phyloP scores from a whole-genome alignment of 352 stramenopile species.

The Phytopythium kandeliae region DNA sequence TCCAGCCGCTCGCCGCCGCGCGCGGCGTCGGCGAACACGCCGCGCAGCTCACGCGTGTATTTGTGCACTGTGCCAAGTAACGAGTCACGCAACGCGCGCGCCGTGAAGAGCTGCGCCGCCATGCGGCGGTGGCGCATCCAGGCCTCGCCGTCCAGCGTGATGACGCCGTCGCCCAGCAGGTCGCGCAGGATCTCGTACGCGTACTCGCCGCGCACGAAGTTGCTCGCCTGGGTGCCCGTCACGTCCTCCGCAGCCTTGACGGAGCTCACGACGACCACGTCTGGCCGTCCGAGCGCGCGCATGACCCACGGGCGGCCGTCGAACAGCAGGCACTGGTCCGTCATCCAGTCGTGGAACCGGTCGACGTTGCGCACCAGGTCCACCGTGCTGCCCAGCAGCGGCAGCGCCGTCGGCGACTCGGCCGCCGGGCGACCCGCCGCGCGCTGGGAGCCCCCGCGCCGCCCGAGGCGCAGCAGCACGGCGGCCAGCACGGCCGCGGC shows the following conservation, averaged over 20 bases:
- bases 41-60: conserved; percentile 18
- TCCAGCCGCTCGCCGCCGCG: conserved; percentile 2
- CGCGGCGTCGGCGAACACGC: conserved; percentile 21
- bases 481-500: neutral
- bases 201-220: conserved; percentile 49
- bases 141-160: conserved; percentile 37
- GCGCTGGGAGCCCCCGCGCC: no score
- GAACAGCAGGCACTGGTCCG: conserved; percentile 4
- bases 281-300: conserved; percentile 7
- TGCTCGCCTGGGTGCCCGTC: conserved; percentile 41
- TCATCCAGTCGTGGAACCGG: conserved; percentile 8
- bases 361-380: conserved; percentile 3
- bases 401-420: conserved; percentile 3
- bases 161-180: conserved; percentile 54
- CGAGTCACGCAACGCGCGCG: conserved; percentile 22
- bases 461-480: neutral
- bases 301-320: conserved; percentile 6
- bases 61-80: conserved; percentile 29
- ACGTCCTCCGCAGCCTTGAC: conserved; percentile 28
- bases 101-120: conserved; percentile 28
- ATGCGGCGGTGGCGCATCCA: conserved; percentile 46
- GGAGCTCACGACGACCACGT: conserved; percentile 32
- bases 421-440: neutral
- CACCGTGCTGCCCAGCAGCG: conserved; percentile 6
- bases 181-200: conserved; percentile 35